Conservation (phyloP, 1,284 basidiomycete genomes). For the Ceratorhiza oryzae-sativae region DNA sequence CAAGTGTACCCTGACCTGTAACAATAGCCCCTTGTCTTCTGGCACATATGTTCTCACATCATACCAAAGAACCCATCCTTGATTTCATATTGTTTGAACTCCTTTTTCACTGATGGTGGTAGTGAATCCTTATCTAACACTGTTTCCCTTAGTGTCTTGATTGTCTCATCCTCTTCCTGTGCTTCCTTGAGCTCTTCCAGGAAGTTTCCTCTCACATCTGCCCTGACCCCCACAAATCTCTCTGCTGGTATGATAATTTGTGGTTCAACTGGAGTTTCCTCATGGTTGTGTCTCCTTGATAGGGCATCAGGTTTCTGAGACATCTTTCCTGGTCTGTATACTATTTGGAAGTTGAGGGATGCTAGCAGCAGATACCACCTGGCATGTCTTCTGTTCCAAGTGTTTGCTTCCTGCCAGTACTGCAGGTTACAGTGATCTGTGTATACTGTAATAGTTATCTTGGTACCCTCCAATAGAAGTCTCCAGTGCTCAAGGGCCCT, state of each 20-base stretch:
- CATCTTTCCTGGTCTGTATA: constrained; percentile 3
- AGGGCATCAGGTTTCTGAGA: background rate
- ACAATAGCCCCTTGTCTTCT: background rate
- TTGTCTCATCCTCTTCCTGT: background rate
- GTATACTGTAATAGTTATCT: constrained; percentile 37
- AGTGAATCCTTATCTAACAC: background rate
- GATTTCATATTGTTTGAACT: background rate
- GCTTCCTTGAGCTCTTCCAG: background rate
- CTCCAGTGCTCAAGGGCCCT: constrained; percentile 43
- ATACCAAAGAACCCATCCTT: constrained; percentile 4
- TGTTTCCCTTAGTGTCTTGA: background rate
- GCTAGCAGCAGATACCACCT: too few relatives aligned
- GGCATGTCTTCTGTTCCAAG: too few relatives aligned
- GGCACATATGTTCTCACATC: background rate
- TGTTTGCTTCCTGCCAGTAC: background rate
- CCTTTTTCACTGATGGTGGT: constrained; percentile 2
- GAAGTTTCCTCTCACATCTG: background rate
- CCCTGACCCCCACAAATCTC: background rate
- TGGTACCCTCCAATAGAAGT: constrained; percentile 45
- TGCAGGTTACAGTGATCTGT: constrained; percentile 44
- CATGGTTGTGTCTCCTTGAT: background rate
- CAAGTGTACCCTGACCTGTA: too few relatives aligned
- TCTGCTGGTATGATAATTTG: background rate
- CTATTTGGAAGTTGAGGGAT: background rate
- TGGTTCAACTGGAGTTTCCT: background rate